phyloP scores from a whole-genome alignment of 2,329 filamentous ascomycete species.

The Diaporthe humulicola region DNA sequence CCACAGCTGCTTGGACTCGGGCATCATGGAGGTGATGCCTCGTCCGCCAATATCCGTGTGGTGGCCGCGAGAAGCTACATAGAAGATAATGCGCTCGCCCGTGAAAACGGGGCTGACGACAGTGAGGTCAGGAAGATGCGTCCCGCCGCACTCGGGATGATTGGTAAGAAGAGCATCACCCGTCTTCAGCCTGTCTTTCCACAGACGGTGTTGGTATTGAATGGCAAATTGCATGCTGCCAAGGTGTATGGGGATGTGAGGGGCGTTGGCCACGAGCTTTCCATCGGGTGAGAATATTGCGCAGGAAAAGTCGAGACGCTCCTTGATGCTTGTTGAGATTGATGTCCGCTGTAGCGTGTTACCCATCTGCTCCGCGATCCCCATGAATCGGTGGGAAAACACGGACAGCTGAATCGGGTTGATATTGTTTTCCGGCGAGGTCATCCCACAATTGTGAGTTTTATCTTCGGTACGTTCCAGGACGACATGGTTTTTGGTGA shows the following conservation, averaged over 20 bases:
- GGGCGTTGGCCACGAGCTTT: constrained; percentile 80
- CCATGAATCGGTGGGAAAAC: constrained; percentile 87
- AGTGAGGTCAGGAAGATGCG: constrained; percentile 55
- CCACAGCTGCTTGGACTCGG: constrained; percentile 71
- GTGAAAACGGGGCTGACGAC: constrained; percentile 54
- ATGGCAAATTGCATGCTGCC: constrained; percentile 87
- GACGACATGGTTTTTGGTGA: constrained; percentile 60
- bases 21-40: constrained; percentile 75
- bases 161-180: constrained; percentile 55
- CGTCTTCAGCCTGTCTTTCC: constrained; percentile 61
- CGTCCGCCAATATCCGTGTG: constrained; percentile 66
- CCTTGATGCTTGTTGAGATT: constrained; percentile 84
- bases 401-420: constrained; percentile 81
- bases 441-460: constrained; percentile 60
- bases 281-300: constrained; percentile 83
- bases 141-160: constrained; percentile 52
- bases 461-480: constrained; percentile 44
- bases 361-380: constrained; percentile 88
- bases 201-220: constrained; percentile 76
- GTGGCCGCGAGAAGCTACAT: constrained; percentile 78
- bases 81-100: constrained; percentile 54
- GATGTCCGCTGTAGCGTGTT: constrained; percentile 83
- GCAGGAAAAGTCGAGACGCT: constrained; percentile 85
- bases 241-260: constrained; percentile 81
- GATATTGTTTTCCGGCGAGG: constrained; percentile 82